Conservation (phyloP, 129 eudicot genomes). For the Saposhnikovia divaricata region DNA sequence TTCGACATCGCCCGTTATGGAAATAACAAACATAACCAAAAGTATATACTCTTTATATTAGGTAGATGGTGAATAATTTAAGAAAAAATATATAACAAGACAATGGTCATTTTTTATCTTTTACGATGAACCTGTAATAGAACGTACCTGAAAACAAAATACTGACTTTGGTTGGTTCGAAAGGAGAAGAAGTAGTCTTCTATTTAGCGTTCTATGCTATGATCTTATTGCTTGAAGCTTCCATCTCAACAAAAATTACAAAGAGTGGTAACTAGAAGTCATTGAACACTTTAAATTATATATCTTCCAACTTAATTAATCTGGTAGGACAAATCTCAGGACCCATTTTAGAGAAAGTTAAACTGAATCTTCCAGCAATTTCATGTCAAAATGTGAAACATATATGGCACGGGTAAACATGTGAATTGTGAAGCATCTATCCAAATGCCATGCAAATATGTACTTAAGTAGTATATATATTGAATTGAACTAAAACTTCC, state of each 20-base stretch:
- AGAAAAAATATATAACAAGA: not conserved
- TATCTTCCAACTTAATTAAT: not conserved
- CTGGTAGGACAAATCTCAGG: not conserved
- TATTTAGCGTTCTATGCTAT: conserved; percentile 25
- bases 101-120: not conserved
- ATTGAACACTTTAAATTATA: not conserved
- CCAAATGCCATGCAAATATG: not conserved
- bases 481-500: too few species aligned
- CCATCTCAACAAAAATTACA: conserved; percentile 19
- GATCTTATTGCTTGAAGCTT: conserved; percentile 22
- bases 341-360: not conserved
- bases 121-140: not conserved
- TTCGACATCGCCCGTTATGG: not conserved
- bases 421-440: not conserved
- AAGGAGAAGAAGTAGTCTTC: not conserved
- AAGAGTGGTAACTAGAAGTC: not conserved
- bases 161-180: not conserved
- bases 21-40: not conserved
- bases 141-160: not conserved
- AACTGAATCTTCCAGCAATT: not conserved
- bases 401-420: not conserved
- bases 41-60: not conserved
- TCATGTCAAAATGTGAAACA: not conserved
- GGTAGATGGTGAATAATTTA: not conserved
- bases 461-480: too few species aligned